Percentiles rank a stretch among this genome's conserved stretches.
Evolutionary conservation across 2,329 filamentous ascomycete genomes (phyloP).

Genomic region (Penicillium sp.): DNA sequence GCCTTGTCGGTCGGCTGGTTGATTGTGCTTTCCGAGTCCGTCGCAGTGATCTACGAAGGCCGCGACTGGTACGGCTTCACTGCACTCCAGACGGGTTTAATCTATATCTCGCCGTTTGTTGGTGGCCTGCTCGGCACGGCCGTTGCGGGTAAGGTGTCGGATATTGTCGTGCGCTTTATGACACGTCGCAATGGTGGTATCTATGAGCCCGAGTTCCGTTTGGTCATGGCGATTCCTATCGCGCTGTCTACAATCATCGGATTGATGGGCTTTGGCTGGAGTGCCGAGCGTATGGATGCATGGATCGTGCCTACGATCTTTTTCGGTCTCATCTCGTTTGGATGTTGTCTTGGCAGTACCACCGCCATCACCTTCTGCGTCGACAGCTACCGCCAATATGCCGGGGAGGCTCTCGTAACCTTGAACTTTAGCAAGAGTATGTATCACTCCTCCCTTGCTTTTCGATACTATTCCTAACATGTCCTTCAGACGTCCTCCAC

Average conservation of each 20-base stretch:
- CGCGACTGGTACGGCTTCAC: constrained; percentile 77
- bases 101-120: constrained; percentile 89
- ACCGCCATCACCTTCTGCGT: constrained; percentile 94
- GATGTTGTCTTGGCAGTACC: constrained; percentile 86
- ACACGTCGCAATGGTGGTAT: constrained; percentile 85
- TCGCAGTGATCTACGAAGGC: constrained; percentile 78
- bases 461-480: constrained; percentile 18
- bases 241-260: constrained; percentile 79
- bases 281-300: constrained; percentile 71
- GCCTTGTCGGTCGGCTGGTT: constrained; percentile 91
- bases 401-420: constrained; percentile 90
- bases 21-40: constrained; percentile 89
- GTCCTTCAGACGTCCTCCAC: constrained; percentile 72
- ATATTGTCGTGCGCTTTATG: constrained; percentile 83
- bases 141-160: constrained; percentile 85
- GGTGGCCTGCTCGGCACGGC: constrained; percentile 89
- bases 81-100: constrained; percentile 77
- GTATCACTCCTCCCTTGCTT: constrained; percentile 29
- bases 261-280: constrained; percentile 97
- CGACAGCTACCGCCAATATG: constrained; percentile 91
- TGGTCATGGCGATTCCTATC: constrained; percentile 86
- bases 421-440: constrained; percentile 89
- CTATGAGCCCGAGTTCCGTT: constrained; percentile 91
- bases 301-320: constrained; percentile 96
- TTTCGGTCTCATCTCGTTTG: constrained; percentile 90